These are phyloP conservation scores for Aureobasidium subglaciale DNA, from an alignment of 2,329 filamentous ascomycete species.

Conservation along the genomic window DNA sequence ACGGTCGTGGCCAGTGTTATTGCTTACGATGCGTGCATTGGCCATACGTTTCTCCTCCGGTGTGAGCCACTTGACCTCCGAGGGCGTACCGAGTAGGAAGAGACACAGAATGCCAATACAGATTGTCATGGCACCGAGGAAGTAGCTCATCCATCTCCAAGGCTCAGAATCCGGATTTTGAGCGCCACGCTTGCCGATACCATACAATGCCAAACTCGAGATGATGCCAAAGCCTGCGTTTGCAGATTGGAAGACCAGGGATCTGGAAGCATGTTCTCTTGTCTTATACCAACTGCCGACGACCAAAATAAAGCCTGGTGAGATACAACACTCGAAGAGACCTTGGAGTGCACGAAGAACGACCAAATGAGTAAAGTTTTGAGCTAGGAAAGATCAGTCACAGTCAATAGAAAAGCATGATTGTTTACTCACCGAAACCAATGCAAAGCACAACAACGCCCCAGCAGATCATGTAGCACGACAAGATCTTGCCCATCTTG, in stretches of 20 bases:
- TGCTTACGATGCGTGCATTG: constrained; percentile 24
- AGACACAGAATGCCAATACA: constrained; percentile 25
- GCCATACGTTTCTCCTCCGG: constrained; percentile 24
- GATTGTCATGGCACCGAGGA: constrained; percentile 23
- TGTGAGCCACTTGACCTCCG: constrained; percentile 25
- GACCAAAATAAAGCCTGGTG: constrained; percentile 30
- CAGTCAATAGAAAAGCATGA: neutral
- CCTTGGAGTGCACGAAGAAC: constrained; percentile 31
- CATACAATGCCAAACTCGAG: constrained; percentile 22
- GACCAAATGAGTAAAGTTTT: constrained; percentile 31
- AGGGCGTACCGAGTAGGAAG: constrained; percentile 23
- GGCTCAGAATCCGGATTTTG: constrained; percentile 22
- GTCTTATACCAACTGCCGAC: constrained; percentile 31
- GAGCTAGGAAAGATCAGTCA: constrained; percentile 3
- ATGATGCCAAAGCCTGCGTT: constrained; percentile 31
- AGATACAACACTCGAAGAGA: constrained; percentile 34
- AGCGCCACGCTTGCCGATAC: constrained; percentile 23
- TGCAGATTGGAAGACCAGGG: constrained; percentile 32
- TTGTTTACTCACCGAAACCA: constrained; percentile 17
- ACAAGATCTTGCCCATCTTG: constrained; percentile 30
- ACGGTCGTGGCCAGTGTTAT: constrained; percentile 26
- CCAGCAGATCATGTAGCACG: constrained; percentile 31
- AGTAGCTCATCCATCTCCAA: constrained; percentile 26
- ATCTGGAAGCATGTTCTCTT: constrained; percentile 29
- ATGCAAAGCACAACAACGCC: constrained; percentile 25